Base-by-base conservation (phyloP, 2,329 filamentous ascomycete species). In the Rutstroemia sp. region DNA sequence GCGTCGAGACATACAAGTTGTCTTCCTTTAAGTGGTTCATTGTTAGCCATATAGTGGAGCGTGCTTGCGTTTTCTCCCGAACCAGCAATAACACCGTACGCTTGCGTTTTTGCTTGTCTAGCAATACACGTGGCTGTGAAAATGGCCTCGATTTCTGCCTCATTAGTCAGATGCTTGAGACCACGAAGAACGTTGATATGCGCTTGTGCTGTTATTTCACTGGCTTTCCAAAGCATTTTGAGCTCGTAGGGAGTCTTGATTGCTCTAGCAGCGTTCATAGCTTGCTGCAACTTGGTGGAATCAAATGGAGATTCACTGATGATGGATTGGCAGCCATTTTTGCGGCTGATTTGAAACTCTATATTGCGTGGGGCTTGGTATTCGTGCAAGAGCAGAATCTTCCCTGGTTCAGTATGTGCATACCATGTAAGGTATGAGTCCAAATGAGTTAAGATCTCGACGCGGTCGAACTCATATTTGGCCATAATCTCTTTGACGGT, bases 71-170 rank as follows among this genome's bases (percentile, higher is more conserved):
- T 94, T n/a, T 77, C 69, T 1, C 92, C 92, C 1, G 87, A 83
- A 2, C 88, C 92, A 47, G 89, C 90, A 64, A 99, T 96, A n/a
- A 91, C 81, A 48, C 86, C 82, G 69, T 99, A 99, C 0, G 92
- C 85, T 74, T 95, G 89, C 51, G 82, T 76, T 61, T 87, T 87
- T 3, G 89, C 87, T 60, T 87, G 88, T 52, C 80, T 77, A 7
- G 85, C 79, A 50, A 88, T 83, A 69, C 90, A 96, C 21, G 81
- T 80, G 37, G 82, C 79, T 23, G 86, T 75, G 68, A 95, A 95
- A 10, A 86, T 75, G 45, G 88, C 90, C 68, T 96, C 88, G 25
- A 96, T 80, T 63, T 96, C 84, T 38, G 88, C 82, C 74, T 99
- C 92, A 64, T 88, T 95, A 18, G 72, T 77, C 59, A 92, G 81